Conservation (phyloP, 1,284 basidiomycete genomes). For the Ustilago trichophora region DNA sequence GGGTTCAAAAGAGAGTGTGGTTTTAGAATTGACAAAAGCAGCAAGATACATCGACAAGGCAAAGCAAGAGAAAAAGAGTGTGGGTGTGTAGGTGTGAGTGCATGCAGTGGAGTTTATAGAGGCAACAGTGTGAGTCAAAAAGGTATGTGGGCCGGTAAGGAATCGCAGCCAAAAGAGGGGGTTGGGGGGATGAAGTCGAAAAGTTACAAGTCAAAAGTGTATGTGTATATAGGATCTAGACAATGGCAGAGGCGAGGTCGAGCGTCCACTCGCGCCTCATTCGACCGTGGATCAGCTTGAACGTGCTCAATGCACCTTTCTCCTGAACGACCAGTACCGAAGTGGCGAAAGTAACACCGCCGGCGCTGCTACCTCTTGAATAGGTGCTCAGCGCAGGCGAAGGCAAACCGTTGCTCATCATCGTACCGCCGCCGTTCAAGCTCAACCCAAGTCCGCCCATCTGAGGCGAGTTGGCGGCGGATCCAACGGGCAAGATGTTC, state of each 20-base stretch:
- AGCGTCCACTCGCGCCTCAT: conserved; percentile 77
- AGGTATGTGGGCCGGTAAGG: background rate
- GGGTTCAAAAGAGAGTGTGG: no score
- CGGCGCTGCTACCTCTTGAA: conserved; percentile 20
- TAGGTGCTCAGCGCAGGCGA: conserved; percentile 46
- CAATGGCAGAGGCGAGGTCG: conserved; percentile 31
- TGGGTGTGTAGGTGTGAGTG: no score
- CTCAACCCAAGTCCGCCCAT: conserved; percentile 30
- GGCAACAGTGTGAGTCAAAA: background rate
- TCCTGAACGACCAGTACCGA: conserved; percentile 81
- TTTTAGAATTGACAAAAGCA: no score
- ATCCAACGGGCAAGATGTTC: conserved; percentile 56
- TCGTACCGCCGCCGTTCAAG: conserved; percentile 18
- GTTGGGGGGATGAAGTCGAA: background rate
- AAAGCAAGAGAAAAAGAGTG: no score
- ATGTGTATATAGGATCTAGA: conserved; percentile 9
- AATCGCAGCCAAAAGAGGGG: background rate
- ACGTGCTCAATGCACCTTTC: conserved; percentile 84
- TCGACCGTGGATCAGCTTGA: conserved; percentile 77
- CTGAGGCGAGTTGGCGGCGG: conserved; percentile 32
- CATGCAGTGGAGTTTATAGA: background rate
- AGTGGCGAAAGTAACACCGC: conserved; percentile 67
- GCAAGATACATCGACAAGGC: no score
- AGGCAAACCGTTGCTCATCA: conserved; percentile 22
- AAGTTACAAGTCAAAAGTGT: conserved; percentile 3